These are phyloP conservation scores for Wakefieldia striispora DNA, from an alignment of 768 basidiomycete species.

Conservation along the genomic window DNA sequence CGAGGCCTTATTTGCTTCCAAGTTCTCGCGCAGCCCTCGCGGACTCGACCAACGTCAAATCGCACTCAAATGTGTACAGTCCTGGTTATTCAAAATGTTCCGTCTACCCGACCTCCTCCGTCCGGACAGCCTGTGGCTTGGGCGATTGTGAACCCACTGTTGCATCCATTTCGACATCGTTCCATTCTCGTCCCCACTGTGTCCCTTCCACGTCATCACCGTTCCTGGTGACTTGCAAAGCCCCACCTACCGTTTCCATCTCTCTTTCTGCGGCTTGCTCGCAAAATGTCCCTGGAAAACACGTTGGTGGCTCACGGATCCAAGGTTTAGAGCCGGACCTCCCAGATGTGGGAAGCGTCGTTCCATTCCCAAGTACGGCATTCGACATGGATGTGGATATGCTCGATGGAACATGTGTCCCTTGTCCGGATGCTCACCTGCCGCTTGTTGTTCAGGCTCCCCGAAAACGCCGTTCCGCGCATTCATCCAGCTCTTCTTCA, in stretches of 20 bases:
- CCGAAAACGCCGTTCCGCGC: conserved; percentile 35
- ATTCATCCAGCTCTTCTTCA: conserved; percentile 27
- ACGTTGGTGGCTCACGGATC: neutral
- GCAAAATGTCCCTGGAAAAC: conserved; percentile 10
- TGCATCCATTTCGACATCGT: neutral
- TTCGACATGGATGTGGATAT: conserved; percentile 26
- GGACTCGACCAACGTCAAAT: conserved; percentile 26
- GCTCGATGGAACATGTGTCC: conserved; percentile 25
- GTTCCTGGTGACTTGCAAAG: conserved; percentile 30
- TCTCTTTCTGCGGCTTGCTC: conserved; percentile 36
- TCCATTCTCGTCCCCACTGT: conserved; percentile 8
- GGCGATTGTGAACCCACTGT: conserved; percentile 1
- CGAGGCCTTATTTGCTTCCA: neutral
- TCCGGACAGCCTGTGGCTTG: conserved; percentile 14
- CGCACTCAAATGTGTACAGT: conserved; percentile 5
- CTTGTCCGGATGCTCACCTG: neutral
- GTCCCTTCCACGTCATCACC: conserved; percentile 9
- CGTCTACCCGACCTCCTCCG: conserved; percentile 18
- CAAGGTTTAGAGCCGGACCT: conserved; percentile 21
- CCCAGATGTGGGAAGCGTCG: conserved; percentile 29
- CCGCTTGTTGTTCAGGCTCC: conserved; percentile 3
- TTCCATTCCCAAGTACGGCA: conserved; percentile 37
- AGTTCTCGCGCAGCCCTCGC: conserved; percentile 20
- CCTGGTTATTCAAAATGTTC: conserved; percentile 8
- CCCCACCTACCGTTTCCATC: conserved; percentile 38